Conservation (phyloP, 331 rosid species). For the Arachis monticola region DNA sequence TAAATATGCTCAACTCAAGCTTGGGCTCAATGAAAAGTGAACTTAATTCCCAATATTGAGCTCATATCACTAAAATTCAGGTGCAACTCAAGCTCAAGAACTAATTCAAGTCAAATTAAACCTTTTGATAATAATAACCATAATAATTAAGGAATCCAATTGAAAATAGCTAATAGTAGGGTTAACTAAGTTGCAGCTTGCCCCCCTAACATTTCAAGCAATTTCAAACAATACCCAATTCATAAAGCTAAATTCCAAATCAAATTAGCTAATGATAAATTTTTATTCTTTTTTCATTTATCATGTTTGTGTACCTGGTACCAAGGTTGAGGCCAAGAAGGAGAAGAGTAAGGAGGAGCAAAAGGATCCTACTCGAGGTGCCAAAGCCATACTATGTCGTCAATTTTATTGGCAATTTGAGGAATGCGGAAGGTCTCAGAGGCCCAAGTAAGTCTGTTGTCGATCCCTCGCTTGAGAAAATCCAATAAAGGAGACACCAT, state of each 20-base stretch:
- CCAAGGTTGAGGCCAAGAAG: conserved; percentile 75
- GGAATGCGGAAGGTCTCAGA: conserved; percentile 68
- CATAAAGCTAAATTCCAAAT: background rate
- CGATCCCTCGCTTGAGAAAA: conserved; percentile 61
- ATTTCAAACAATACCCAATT: background rate
- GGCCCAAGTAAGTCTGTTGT: conserved; percentile 71
- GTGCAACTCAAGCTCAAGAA: too few species aligned
- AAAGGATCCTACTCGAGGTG: conserved; percentile 70
- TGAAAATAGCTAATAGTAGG: background rate
- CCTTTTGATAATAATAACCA: background rate
- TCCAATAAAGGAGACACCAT: conserved; percentile 35
- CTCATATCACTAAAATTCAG: too few species aligned
- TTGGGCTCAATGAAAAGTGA: too few species aligned
- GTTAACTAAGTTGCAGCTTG: background rate
- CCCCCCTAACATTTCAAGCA: background rate
- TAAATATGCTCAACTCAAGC: too few species aligned
- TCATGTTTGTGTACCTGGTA: conserved; percentile 64
- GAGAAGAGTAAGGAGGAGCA: conserved; percentile 52
- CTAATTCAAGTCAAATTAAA: too few species aligned
- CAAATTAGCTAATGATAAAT: too few species aligned
- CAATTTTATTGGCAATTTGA: conserved; percentile 57
- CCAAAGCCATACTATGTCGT: conserved; percentile 80
- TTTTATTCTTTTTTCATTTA: too few species aligned
- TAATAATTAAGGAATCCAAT: background rate
- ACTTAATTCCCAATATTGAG: too few species aligned